These are phyloP conservation scores for Solanum aculeatissimum DNA, from an alignment of 305 asterid species.

Conservation along the genomic window DNA sequence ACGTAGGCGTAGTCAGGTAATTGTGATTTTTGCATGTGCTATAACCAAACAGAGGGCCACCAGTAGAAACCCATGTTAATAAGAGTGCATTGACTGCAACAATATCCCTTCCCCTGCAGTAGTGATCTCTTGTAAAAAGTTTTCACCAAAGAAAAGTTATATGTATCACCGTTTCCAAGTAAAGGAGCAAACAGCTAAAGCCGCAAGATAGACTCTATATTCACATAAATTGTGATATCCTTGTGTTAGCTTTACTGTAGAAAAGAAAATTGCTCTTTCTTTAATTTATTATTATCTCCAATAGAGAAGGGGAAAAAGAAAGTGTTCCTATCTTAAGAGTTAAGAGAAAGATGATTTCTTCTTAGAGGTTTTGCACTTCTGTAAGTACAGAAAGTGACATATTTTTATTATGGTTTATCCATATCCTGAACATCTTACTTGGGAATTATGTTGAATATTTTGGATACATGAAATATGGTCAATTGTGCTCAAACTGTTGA, in stretches of 20 bases:
- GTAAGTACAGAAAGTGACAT: not conserved
- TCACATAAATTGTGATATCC: not conserved
- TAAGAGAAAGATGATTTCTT: not conserved
- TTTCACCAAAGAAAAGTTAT: not conserved
- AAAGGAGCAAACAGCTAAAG: not conserved
- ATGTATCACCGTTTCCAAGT: not conserved
- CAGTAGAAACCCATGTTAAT: not conserved
- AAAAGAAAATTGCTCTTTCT: not conserved
- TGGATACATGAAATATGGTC: not conserved
- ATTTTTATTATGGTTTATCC: not conserved
- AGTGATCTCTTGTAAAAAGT: not conserved
- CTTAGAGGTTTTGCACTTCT: not conserved
- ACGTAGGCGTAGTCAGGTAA: conserved; percentile 73
- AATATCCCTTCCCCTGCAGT: not conserved
- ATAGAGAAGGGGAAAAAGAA: not conserved
- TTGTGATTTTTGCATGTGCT: conserved; percentile 3
- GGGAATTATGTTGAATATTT: not conserved
- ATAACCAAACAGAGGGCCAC: not conserved
- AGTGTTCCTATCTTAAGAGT: not conserved
- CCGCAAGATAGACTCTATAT: not conserved
- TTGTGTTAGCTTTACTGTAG: not conserved
- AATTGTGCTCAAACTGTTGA: not conserved
- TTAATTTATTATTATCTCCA: not conserved
- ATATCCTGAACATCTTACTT: not conserved
- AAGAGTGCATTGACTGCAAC: not conserved